Evolutionary conservation across 345 rosid species (phyloP).

Genomic region (Camelina neglecta): DNA sequence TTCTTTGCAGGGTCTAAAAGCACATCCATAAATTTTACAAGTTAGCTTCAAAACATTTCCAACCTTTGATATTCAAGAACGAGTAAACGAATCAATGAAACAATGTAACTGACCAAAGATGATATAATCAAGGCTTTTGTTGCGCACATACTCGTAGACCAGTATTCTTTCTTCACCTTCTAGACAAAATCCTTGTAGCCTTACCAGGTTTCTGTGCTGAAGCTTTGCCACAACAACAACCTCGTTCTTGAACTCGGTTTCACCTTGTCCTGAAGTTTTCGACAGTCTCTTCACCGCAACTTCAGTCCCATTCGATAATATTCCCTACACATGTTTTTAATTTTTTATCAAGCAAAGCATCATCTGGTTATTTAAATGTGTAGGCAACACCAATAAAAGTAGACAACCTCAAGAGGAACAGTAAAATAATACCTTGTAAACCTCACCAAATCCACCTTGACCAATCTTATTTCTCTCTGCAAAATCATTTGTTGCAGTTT

Average conservation of each 20-base stretch:
- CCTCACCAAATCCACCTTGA: neutral
- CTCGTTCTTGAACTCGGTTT: neutral
- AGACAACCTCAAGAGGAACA: too few relatives aligned
- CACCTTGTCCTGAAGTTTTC: neutral
- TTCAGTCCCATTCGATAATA: neutral
- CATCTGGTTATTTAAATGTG: too few relatives aligned
- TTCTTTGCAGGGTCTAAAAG: too few relatives aligned
- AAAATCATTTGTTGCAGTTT: neutral
- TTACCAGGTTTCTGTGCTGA: neutral
- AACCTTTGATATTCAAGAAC: too few relatives aligned
- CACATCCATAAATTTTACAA: too few relatives aligned
- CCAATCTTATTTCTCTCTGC: neutral
- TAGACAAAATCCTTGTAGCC: neutral
- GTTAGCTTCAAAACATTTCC: too few relatives aligned
- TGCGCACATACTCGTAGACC: neutral
- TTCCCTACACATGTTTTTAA: neutral
- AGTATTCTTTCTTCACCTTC: neutral
- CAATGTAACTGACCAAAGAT: too few relatives aligned
- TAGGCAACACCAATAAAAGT: too few relatives aligned
- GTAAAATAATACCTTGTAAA: too few relatives aligned
- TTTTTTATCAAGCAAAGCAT: too few relatives aligned
- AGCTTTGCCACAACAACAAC: neutral
- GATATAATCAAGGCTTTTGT: too few relatives aligned
- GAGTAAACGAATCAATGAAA: too few relatives aligned
- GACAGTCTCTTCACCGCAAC: neutral